Evolutionary conservation across 2,329 filamentous ascomycete genomes (phyloP), one percentile per base, ranked within the genome.

Genomic region (Gaeumannomyces tritici): DNA sequence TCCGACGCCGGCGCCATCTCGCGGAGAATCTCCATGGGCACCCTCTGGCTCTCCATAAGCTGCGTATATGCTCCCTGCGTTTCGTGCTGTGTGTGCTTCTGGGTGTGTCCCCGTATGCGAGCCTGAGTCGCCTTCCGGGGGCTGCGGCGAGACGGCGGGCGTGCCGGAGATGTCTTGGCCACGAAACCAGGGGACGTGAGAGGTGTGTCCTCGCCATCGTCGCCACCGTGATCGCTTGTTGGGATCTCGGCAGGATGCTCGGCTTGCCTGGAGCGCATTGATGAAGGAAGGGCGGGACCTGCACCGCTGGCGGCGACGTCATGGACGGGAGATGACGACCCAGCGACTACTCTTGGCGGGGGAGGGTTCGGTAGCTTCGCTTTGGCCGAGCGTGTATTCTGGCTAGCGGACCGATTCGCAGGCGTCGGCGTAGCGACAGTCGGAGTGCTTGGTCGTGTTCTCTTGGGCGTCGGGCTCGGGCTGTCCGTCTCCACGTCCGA

Each of bases 1-100:
- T 77, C 73, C 2, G 79, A 80, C 60, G 80, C 77, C 0, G 79
- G 74, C 0, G 77, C 76, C 67, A 85, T 75, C 7, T 72, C 69
- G 26, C 76, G 75, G n/a, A 85, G 76, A 5, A 78, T 72, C 26
- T 80, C 74, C 4, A 80, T 71, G 1, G 81, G 76, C 0, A 86
- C 76, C 4, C 83, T 78, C 65, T 86, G 83, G 63, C 77, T 80
- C 63, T 80, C 77, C 15, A 75, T 65, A 3, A 66, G 70, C 63
- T 77, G 74, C 29, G 69, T 74, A 56, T 60, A 54, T 13, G 6
- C 42, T 11, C 42, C 42, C 56, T 71, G 71, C 0, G 71, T 73
- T 42, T 70, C 64, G 26, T 66, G 66, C 29, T 66, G 69, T 6
- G 69, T 66, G 31, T 63, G 61, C 21, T 63, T 29, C 28, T 61